Percentiles rank a stretch among this genome's conserved stretches.
These are phyloP conservation scores for Pichia californica DNA, from an alignment of 805 yeast genomes.

Conservation along the genomic window DNA sequence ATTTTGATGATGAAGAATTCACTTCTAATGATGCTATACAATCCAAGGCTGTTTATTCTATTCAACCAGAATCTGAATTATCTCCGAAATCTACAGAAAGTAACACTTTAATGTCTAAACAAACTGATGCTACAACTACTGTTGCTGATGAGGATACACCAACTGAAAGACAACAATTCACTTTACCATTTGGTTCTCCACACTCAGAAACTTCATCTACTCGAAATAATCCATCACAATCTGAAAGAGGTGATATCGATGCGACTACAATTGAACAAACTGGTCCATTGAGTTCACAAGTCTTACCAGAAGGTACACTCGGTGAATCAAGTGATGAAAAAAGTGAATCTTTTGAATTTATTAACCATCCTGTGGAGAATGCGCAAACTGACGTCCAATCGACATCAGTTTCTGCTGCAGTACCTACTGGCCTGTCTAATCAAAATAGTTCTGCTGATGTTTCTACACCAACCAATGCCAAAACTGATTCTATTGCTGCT, in stretches of 20 bases:
- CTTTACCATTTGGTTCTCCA: conserved; percentile 48
- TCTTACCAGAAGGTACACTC: conserved; percentile 24
- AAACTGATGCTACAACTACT: conserved; percentile 14
- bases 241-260: conserved; percentile 74
- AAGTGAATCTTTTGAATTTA: conserved; percentile 49
- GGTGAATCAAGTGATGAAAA: conserved; percentile 8
- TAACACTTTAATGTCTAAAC: conserved; percentile 16
- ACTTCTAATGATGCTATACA: not conserved
- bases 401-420: not conserved
- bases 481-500: conserved; percentile 8
- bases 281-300: conserved; percentile 25
- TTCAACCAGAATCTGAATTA: no score
- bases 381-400: no score
- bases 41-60: not conserved
- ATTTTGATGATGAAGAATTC: conserved; percentile 20
- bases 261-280: conserved; percentile 28
- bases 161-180: conserved; percentile 22
- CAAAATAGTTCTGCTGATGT: no score
- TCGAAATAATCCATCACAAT: conserved; percentile 84
- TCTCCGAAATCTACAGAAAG: conserved; percentile 18
- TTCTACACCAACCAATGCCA: conserved; percentile 3
- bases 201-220: conserved; percentile 85
- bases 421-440: not conserved
- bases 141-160: no score
- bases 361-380: conserved; percentile 36